These are phyloP conservation scores for Penicillium maclennaniae DNA, from an alignment of 495 filamentous ascomycete genomes.

Conservation along the genomic window DNA sequence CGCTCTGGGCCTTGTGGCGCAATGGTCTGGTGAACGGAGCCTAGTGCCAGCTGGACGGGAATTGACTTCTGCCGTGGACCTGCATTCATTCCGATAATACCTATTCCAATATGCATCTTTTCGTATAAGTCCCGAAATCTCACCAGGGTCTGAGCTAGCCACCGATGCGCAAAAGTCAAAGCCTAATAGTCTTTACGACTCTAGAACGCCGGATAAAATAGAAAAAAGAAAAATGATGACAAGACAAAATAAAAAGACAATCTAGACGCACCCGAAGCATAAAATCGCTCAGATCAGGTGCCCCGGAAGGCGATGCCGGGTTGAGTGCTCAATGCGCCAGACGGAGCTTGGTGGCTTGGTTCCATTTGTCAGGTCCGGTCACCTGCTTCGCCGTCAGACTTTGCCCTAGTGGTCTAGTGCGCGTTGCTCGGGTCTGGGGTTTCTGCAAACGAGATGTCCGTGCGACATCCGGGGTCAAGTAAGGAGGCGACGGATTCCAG, in stretches of 20 bases:
- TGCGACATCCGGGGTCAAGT: conserved; percentile 9
- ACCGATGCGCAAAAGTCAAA: not conserved
- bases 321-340: not conserved
- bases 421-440: conserved; percentile 23
- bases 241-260: not conserved
- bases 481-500: not conserved
- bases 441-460: conserved; percentile 33
- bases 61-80: conserved; percentile 1
- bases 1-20: not conserved
- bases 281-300: not conserved
- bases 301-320: not conserved
- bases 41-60: not conserved
- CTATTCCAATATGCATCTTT: too few species aligned
- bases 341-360: conserved; percentile 14
- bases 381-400: conserved; percentile 23
- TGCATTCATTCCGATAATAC: not conserved
- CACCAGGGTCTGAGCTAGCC: not conserved
- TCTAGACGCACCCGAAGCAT: not conserved
- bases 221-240: not conserved
- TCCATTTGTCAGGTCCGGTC: conserved; percentile 31
- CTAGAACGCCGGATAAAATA: not conserved
- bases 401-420: conserved; percentile 23
- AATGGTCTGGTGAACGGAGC: not conserved
- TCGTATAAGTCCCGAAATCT: too few species aligned
- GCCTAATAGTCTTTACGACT: not conserved